phyloP scores from a whole-genome alignment of 208 protist genomes.

The Naegleria fowleri region DNA sequence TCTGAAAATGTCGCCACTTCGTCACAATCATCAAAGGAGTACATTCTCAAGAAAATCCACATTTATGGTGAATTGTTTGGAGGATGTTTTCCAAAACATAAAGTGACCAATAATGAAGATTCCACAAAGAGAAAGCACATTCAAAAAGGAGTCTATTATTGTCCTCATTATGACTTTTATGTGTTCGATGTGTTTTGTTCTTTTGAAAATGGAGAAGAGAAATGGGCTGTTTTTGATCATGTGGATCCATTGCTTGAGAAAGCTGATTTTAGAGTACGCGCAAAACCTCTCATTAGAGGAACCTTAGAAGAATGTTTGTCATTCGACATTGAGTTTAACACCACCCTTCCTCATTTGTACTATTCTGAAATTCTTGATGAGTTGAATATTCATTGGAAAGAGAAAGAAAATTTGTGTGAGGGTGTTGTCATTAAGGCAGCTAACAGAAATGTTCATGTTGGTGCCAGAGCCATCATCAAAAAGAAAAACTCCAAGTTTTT shows the following conservation, averaged over 20 bases:
- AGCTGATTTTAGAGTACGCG: neutral
- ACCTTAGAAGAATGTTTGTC: neutral
- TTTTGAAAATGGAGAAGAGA: neutral
- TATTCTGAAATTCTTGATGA: neutral
- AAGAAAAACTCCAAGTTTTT: slow-evolving; percentile 1
- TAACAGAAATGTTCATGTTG: neutral
- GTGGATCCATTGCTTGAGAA: neutral
- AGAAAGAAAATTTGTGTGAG: slow-evolving; percentile 1
- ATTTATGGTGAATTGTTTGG: slow-evolving; percentile 7
- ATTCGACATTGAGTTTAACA: neutral
- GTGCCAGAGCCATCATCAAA: neutral
- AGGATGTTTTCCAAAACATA: neutral
- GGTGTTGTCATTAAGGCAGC: slow-evolving; percentile 10
- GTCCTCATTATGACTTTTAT: slow-evolving; percentile 9
- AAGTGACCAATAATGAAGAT: neutral
- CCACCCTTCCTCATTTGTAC: neutral
- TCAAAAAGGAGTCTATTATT: slow-evolving; percentile 15
- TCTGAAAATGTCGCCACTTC: too few species aligned
- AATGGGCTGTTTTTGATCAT: neutral
- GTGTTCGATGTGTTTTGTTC: neutral
- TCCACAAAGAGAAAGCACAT: neutral
- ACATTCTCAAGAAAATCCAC: neutral
- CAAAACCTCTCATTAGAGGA: neutral
- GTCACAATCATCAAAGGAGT: neutral
- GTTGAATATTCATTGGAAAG: neutral